Conservation (phyloP, 2,329 filamentous ascomycete species). For the Colletotrichum coccodes region DNA sequence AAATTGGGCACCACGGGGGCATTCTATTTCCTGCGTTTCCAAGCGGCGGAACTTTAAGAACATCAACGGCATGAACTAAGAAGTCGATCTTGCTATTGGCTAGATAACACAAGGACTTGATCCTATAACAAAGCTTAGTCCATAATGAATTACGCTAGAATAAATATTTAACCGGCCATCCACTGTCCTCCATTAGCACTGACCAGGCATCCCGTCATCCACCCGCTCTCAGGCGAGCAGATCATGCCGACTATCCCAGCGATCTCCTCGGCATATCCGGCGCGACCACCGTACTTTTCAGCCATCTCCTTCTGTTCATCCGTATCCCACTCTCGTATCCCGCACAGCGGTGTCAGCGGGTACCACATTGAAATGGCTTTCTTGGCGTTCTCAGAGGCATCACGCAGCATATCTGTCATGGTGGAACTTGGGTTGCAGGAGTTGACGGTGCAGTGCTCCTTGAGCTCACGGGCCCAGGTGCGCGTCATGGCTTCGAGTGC, state of each 20-base stretch:
- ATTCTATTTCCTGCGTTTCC: too few species aligned
- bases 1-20: too few species aligned
- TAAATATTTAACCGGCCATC: conserved; percentile 48
- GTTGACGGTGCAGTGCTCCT: conserved; percentile 67
- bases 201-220: conserved; percentile 78
- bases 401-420: conserved; percentile 54
- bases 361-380: conserved; percentile 49
- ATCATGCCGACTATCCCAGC: conserved; percentile 78
- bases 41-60: too few species aligned
- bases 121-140: too few species aligned
- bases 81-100: too few species aligned
- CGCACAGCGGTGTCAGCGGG: conserved; percentile 59
- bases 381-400: conserved; percentile 61
- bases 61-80: too few species aligned
- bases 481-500: conserved; percentile 72
- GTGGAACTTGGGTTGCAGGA: conserved; percentile 61
- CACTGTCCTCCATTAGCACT: conserved; percentile 69
- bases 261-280: conserved; percentile 73
- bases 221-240: conserved; percentile 71
- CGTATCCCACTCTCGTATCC: conserved; percentile 41
- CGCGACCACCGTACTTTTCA: conserved; percentile 58
- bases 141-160: too few species aligned
- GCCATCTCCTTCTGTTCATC: conserved; percentile 51
- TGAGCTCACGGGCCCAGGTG: conserved; percentile 68
- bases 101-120: too few species aligned